Percentiles rank a stretch among this genome's conserved stretches.
These are phyloP conservation scores for Trametopsis cervina DNA, from an alignment of 768 basidiomycete genomes.

Conservation along the genomic window DNA sequence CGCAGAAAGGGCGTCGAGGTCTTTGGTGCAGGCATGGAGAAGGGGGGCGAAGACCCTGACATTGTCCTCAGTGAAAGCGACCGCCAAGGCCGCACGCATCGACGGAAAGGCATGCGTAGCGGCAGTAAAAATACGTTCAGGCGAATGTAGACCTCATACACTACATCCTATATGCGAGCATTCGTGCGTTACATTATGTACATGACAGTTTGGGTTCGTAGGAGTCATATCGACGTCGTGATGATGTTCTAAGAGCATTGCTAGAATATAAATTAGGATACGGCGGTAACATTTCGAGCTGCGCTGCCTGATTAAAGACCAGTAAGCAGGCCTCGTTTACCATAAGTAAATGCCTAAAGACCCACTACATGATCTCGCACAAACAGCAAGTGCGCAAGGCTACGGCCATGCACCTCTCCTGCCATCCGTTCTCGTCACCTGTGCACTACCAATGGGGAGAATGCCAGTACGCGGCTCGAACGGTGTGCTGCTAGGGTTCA, in stretches of 20 bases:
- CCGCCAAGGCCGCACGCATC: conserved; percentile 69
- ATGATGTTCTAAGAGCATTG: no score
- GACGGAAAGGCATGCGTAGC: conserved; percentile 75
- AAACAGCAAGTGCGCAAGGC: no score
- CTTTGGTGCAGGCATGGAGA: conserved; percentile 89
- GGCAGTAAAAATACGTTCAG: conserved; percentile 84
- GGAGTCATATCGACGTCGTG: no score
- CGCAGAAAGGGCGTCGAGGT: conserved; percentile 58
- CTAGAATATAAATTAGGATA: no score
- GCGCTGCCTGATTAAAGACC: no score
- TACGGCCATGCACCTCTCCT: background rate
- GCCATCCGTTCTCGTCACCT: background rate
- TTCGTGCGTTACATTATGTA: conserved; percentile 1
- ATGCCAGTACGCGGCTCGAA: conserved; percentile 16
- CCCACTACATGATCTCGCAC: no score
- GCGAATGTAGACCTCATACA: conserved; percentile 16
- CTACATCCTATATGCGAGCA: no score
- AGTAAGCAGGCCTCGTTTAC: no score
- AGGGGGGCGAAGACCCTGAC: conserved; percentile 48
- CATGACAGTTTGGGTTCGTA: background rate
- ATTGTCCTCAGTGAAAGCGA: conserved; percentile 54
- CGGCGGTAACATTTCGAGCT: no score
- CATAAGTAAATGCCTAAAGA: no score
- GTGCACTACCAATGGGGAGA: background rate
- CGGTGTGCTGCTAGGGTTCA: conserved; percentile 22